Evolutionary conservation across 176 grass and related monocot species (phyloP), one percentile per base, ranked within the genome.

Genomic region (Luzula sylvatica): DNA sequence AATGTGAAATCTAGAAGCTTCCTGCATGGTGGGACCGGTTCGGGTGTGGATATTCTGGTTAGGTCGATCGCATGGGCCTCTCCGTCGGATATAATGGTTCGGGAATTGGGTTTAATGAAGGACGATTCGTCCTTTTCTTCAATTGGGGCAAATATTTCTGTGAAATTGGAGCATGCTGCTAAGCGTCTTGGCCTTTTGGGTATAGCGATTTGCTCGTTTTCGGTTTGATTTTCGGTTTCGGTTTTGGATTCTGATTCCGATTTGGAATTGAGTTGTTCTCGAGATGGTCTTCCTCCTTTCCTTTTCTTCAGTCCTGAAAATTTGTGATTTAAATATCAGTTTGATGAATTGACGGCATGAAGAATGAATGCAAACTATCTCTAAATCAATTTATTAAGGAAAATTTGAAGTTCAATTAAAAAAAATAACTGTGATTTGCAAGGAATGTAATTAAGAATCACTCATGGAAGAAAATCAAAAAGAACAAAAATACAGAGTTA

Each of bases 1-100:
- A 83, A 72, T 48, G 26, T 45, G 35, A 77, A 83, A 63, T 83
- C 73, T 38, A 77, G 45, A 50, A 83, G 50, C 48, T 62, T 77
- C 56, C 80, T 73, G 56, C 63, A 77, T 35, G 80, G 67, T 30
- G 67, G 80, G 2, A 11, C 8, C 40, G 76, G 50, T 77, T 83
- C 80, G 7, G 66, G 17, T 61, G 42, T 28, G 21, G 59, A 42
- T 1, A 53, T 17, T 72, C 66, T 73, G 35, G 80, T 77, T 15
- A 77, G 52, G 11, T 49, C 70, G 46, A 83, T 47, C 11, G 73
- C 73, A 19, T 71, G 50, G 16, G 62, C 49, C 55, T 77, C 80
- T 8, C 55, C 48, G 32, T 65, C 63, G 30, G 61, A 67, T 19
- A 73, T 16, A n/a, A 73, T 16, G 44, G 42, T 26, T 38, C 20